phyloP scores from a whole-genome alignment of 495 filamentous ascomycete species.

The Pyrenula aspistea region DNA sequence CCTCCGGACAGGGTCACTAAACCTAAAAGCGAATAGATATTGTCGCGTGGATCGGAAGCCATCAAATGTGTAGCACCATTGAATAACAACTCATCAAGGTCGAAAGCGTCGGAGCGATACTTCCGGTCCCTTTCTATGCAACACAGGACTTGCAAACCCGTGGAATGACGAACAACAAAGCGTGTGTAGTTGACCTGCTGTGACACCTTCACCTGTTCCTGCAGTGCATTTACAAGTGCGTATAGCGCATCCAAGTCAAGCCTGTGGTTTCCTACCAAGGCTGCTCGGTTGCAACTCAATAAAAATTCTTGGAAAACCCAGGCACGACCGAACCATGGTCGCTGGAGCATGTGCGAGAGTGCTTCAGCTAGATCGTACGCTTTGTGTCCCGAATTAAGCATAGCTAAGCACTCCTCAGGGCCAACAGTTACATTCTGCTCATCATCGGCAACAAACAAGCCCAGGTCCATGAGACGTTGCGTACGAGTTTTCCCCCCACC shows the following conservation, averaged over 20 bases:
- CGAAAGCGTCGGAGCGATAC: not conserved
- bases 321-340: not conserved
- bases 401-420: not conserved
- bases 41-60: not conserved
- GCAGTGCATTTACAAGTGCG: not conserved
- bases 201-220: not conserved
- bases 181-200: not conserved
- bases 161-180: not conserved
- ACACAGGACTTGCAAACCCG: too few relatives aligned
- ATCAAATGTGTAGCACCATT: not conserved
- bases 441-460: not conserved
- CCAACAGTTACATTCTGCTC: not conserved
- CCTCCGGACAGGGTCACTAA: not conserved
- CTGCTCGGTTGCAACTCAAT: not conserved
- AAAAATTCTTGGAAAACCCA: not conserved
- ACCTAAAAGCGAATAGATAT: not conserved
- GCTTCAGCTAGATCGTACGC: not conserved
- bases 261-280: not conserved
- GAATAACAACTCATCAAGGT: not conserved
- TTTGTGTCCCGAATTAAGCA: not conserved
- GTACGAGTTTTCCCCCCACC: too few relatives aligned
- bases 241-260: not conserved
- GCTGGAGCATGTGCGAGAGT: not conserved
- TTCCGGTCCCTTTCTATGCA: too few relatives aligned
- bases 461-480: not conserved